Percentiles rank a stretch among this genome's conserved stretches.
phyloP scores from a whole-genome alignment of 2,329 filamentous ascomycete genomes.

The Clonostachys chloroleuca region DNA sequence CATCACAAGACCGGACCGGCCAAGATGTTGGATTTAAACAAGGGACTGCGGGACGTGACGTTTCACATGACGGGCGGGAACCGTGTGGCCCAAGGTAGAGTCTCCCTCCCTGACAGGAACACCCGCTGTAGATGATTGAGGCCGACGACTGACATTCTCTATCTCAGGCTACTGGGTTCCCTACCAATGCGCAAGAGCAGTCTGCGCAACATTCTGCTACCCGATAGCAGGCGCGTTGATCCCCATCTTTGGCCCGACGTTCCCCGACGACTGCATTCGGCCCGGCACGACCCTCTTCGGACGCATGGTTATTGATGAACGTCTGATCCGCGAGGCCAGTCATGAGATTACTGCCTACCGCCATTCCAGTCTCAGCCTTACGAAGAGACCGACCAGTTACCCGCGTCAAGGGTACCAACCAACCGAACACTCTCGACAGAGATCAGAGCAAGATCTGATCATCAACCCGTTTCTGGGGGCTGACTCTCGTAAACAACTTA shows the following conservation, averaged over 20 bases:
- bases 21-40: conserved; percentile 6
- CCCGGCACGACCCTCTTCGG: conserved; percentile 61
- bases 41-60: conserved; percentile 3
- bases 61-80: conserved; percentile 7
- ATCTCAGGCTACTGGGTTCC: conserved; percentile 96
- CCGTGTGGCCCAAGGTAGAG: conserved; percentile 5
- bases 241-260: conserved; percentile 82
- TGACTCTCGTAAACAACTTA: no score
- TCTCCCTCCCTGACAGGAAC: background rate
- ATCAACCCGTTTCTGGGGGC: background rate
- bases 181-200: conserved; percentile 75
- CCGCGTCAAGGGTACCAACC: background rate
- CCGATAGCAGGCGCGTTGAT: conserved; percentile 80
- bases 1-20: conserved; percentile 5
- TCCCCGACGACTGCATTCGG: conserved; percentile 66
- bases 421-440: no score
- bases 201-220: conserved; percentile 88
- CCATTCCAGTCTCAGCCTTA: background rate
- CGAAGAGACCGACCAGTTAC: background rate
- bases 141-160: conserved; percentile 5
- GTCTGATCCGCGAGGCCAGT: conserved; percentile 48
- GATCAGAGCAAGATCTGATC: background rate
- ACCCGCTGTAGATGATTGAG: background rate
- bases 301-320: conserved; percentile 60
- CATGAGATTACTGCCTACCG: conserved; percentile 4